A percentile compares a stretch with the other conserved stretches of the same genome.
Conservation (phyloP, 345 rosid species). For the Dipteronia sinensis region DNA sequence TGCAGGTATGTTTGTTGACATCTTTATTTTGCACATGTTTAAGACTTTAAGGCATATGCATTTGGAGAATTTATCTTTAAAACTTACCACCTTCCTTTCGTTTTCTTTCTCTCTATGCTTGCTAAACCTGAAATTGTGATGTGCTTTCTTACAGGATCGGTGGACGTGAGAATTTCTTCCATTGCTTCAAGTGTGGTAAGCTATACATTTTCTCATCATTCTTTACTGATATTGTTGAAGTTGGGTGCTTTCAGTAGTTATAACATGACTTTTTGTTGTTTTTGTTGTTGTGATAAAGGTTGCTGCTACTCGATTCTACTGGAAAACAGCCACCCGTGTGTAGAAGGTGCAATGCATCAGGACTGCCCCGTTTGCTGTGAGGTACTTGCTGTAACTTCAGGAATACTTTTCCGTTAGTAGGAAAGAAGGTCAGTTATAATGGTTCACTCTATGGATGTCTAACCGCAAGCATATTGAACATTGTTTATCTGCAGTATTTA, state of each 20-base stretch:
- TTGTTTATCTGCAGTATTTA: slow-evolving; percentile 53
- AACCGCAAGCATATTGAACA: not conserved
- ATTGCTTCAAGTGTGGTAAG: slow-evolving; percentile 91
- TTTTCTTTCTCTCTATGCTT: not conserved
- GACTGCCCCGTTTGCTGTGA: slow-evolving; percentile 94
- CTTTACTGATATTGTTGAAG: not conserved
- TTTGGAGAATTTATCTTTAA: not conserved
- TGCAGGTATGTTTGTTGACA: slow-evolving; percentile 65
- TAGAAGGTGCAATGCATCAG: slow-evolving; percentile 99
- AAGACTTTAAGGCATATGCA: not conserved
- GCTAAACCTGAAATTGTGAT: slow-evolving; percentile 9
- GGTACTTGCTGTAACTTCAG: slow-evolving; percentile 36
- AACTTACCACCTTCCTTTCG: not conserved
- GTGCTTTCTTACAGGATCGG: slow-evolving; percentile 58
- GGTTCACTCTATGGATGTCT: not conserved
- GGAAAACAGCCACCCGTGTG: slow-evolving; percentile 76
- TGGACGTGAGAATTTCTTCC: slow-evolving; percentile 83
- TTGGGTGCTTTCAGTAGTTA: not conserved
- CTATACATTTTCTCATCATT: not conserved
- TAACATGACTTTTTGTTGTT: not conserved
- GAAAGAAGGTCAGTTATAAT: too few species aligned
- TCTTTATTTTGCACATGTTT: not conserved
- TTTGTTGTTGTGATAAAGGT: slow-evolving; percentile 40
- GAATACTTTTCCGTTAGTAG: not conserved
- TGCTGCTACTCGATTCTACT: slow-evolving; percentile 81